These are phyloP conservation scores for Ophiostoma quercus DNA, from an alignment of 2,329 filamentous ascomycete species.

Conservation along the genomic window DNA sequence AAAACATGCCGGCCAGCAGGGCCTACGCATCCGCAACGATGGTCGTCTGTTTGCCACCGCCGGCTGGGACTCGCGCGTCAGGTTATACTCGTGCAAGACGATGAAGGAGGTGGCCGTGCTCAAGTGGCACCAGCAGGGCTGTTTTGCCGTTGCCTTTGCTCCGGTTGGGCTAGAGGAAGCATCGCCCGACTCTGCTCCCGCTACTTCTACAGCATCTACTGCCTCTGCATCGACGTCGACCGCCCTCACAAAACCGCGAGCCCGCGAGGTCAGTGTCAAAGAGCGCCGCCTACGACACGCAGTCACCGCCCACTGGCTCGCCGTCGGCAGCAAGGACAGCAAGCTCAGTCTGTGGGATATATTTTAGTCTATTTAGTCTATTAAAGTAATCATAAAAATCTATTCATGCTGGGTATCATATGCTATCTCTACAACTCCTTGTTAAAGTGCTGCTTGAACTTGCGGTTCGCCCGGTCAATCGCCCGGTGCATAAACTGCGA, in stretches of 20 bases:
- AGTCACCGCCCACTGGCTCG: slow-evolving; percentile 77
- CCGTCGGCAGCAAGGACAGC: slow-evolving; percentile 86
- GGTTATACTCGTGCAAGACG: slow-evolving; percentile 75
- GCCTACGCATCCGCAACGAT: slow-evolving; percentile 70
- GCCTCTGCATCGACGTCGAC: slow-evolving; percentile 10
- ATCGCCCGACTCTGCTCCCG: neutral
- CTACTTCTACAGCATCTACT: neutral
- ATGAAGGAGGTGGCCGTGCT: slow-evolving; percentile 85
- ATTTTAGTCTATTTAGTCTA: slow-evolving; percentile 47
- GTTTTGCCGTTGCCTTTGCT: slow-evolving; percentile 74
- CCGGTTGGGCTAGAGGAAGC: slow-evolving; percentile 31
- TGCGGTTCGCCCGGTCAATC: slow-evolving; percentile 80
- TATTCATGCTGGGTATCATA: slow-evolving; percentile 18
- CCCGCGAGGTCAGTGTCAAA: slow-evolving; percentile 49
- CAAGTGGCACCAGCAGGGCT: slow-evolving; percentile 89
- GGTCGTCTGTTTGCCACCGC: slow-evolving; percentile 80
- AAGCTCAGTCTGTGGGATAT: slow-evolving; percentile 95
- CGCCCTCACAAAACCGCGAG: slow-evolving; percentile 10
- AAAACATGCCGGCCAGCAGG: slow-evolving; percentile 86
- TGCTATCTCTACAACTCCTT: slow-evolving; percentile 57
- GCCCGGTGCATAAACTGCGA: slow-evolving; percentile 80
- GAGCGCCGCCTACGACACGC: slow-evolving; percentile 60
- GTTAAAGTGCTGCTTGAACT: slow-evolving; percentile 82
- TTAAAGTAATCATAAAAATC: no score
- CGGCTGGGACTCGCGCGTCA: slow-evolving; percentile 79